Evolutionary conservation across 2,329 filamentous ascomycete species (phyloP).

Genomic region (Dothidotthia symphoricarpi): DNA sequence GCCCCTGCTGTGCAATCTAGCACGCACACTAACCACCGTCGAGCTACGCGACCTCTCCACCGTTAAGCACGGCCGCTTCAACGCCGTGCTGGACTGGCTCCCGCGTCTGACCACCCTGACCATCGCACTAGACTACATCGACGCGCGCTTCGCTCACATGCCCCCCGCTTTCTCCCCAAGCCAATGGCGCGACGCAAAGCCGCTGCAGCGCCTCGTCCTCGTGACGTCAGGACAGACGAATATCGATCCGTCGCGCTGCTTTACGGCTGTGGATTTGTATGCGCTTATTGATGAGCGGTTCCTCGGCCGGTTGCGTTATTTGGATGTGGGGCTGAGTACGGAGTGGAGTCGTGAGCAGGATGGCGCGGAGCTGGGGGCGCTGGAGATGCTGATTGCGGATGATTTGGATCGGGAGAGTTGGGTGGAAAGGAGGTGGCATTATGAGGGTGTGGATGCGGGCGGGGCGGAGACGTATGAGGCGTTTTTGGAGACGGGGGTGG

Average conservation of each 20-base stretch:
- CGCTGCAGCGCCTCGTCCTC: slow-evolving; percentile 42
- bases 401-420: slow-evolving; percentile 43
- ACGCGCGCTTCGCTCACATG: slow-evolving; percentile 40
- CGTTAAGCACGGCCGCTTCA: slow-evolving; percentile 41
- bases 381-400: slow-evolving; percentile 40
- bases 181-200: slow-evolving; percentile 25
- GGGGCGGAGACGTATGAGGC: slow-evolving; percentile 19
- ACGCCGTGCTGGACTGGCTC: slow-evolving; percentile 43
- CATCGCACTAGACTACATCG: slow-evolving; percentile 50
- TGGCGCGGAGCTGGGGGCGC: slow-evolving; percentile 38
- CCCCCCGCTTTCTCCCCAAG: slow-evolving; percentile 13
- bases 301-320: slow-evolving; percentile 40
- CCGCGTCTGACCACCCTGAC: slow-evolving; percentile 43
- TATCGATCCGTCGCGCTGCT: slow-evolving; percentile 36
- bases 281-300: slow-evolving; percentile 43
- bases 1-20: slow-evolving; percentile 39
- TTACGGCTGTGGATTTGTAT: slow-evolving; percentile 45
- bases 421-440: slow-evolving; percentile 36
- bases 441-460: slow-evolving; percentile 14
- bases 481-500: slow-evolving; percentile 22
- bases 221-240: slow-evolving; percentile 39
- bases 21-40: slow-evolving; percentile 35
- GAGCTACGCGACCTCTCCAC: slow-evolving; percentile 44
- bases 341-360: slow-evolving; percentile 41
- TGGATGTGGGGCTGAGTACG: slow-evolving; percentile 41